A percentile compares a stretch with the other conserved stretches of the same genome.
Evolutionary conservation across 306 rosid species (phyloP).

Genomic region (Luffa acutangula): DNA sequence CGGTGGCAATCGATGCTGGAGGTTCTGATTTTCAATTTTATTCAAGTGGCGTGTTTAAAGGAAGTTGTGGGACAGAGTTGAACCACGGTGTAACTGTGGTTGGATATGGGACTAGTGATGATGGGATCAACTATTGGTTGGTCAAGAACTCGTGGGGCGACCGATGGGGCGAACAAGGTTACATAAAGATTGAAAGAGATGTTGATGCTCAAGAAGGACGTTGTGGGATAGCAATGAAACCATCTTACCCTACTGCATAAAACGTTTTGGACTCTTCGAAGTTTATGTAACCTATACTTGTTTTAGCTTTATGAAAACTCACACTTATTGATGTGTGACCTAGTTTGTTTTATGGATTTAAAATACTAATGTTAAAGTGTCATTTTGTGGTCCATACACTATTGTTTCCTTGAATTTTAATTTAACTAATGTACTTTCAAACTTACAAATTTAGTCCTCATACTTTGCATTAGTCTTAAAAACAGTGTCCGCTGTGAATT

Average conservation of each 20-base stretch:
- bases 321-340: too few species aligned
- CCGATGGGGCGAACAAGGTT: neutral
- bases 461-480: too few species aligned
- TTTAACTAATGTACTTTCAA: too few species aligned
- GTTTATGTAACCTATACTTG: too few species aligned
- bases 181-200: neutral
- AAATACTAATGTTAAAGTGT: too few species aligned
- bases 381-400: too few species aligned
- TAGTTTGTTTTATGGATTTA: too few species aligned
- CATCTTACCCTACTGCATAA: neutral
- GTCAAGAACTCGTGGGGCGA: neutral
- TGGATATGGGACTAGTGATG: constrained; percentile 21
- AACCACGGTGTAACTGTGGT: constrained; percentile 40
- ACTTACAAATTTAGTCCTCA: too few species aligned
- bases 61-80: constrained; percentile 30
- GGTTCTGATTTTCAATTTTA: constrained; percentile 22
- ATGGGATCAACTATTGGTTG: neutral
- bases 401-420: too few species aligned
- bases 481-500: too few species aligned
- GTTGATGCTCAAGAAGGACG: neutral
- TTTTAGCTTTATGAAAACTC: too few species aligned
- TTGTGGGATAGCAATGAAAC: neutral
- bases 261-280: neutral
- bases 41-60: constrained; percentile 19
- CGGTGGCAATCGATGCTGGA: constrained; percentile 36